Conservation (phyloP, 2,329 filamentous ascomycete species). For the Aphanoascus verrucosus region DNA sequence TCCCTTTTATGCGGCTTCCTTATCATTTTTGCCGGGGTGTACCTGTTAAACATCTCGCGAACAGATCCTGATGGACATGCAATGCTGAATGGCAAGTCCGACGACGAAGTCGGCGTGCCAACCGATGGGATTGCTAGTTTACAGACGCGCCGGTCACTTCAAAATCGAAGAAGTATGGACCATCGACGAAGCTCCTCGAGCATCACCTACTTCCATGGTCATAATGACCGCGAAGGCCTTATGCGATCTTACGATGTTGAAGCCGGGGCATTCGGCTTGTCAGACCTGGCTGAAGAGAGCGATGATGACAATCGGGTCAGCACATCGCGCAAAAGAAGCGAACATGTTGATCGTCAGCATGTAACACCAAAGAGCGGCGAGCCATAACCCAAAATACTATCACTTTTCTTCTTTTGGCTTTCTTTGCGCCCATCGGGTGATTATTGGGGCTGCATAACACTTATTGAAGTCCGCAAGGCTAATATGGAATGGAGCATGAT, state of each 20-base stretch:
- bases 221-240: constrained; percentile 63
- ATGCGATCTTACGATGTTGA: constrained; percentile 88
- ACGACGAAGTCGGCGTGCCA: constrained; percentile 65
- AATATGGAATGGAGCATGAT: constrained; percentile 12
- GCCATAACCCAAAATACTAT: neutral
- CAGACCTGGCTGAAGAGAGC: constrained; percentile 65
- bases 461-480: neutral
- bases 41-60: constrained; percentile 90
- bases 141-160: constrained; percentile 88
- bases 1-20: constrained; percentile 89
- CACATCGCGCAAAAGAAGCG: constrained; percentile 3
- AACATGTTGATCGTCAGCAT: constrained; percentile 9
- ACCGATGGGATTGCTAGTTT: constrained; percentile 85
- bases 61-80: constrained; percentile 72
- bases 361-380: constrained; percentile 9
- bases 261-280: constrained; percentile 62
- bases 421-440: neutral
- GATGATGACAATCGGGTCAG: constrained; percentile 11
- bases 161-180: constrained; percentile 62
- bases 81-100: constrained; percentile 47
- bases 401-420: neutral
- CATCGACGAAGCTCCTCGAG: constrained; percentile 53
- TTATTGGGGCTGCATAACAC: neutral
- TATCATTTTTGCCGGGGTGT: constrained; percentile 89
- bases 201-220: constrained; percentile 45